A percentile compares a stretch with the other conserved stretches of the same genome.
These are phyloP conservation scores for Picea abies DNA, from an alignment of 83 land plant species.

Conservation along the genomic window DNA sequence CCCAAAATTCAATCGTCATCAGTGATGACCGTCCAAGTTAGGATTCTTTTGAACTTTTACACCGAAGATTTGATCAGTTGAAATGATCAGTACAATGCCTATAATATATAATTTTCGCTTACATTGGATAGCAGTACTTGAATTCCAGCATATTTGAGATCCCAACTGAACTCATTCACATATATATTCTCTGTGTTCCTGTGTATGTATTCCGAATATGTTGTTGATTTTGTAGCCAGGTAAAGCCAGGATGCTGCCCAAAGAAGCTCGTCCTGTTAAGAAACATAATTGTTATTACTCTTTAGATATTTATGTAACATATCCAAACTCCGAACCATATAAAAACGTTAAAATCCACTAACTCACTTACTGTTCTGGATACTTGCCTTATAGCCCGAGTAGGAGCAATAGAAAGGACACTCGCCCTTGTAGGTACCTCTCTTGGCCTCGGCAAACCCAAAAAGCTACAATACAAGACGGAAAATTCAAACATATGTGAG, in stretches of 20 bases:
- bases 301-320: neutral
- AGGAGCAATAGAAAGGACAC: constrained; percentile 91
- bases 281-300: neutral
- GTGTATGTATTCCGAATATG: constrained; percentile 48
- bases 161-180: constrained; percentile 92
- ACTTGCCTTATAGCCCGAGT: constrained; percentile 78
- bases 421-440: constrained; percentile 65
- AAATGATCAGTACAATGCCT: neutral
- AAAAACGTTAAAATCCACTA: too few species aligned
- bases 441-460: constrained; percentile 43
- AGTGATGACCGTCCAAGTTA: neutral
- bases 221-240: constrained; percentile 39
- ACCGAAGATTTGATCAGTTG: neutral
- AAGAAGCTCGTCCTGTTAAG: constrained; percentile 60
- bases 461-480: constrained; percentile 38
- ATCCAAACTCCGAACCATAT: too few species aligned
- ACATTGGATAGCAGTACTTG: constrained; percentile 80
- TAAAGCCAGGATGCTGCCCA: constrained; percentile 89
- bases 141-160: constrained; percentile 85
- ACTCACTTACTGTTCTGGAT: too few species aligned
- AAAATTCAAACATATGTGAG: too few species aligned
- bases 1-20: neutral
- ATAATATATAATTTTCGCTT: neutral
- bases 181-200: constrained; percentile 44
- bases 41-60: neutral